Base-by-base conservation (phyloP, 176 grass and related monocot genomes). In the Zea luxurians region DNA sequence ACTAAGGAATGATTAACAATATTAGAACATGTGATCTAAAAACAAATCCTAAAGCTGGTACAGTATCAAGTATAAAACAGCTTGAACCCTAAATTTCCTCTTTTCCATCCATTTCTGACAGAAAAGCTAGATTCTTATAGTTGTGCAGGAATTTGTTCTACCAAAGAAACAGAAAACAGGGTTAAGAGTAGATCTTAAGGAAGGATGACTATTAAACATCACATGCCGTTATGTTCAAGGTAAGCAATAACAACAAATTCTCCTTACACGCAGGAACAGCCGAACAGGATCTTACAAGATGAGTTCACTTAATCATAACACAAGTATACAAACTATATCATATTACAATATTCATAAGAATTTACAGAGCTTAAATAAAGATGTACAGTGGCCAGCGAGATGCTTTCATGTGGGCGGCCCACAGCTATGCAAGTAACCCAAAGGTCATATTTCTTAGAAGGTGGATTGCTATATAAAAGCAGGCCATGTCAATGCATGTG, bases 391-490 rank as follows among this genome's bases (percentile, higher is more conserved):
- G 78, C 68, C 35, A 66, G 43, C 37, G n/a, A 83, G 44, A 45
- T 87, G 74, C 67, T 83, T 73, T 73, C 72, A 66, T 27, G 27
- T 27, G 27, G 66, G 79, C 83, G 52, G 42, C 74, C 11, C 65
- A 50, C 50, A 67, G 18, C n/a, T 34, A 65, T 73, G 74, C 37
- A 82, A 63, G 18, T 67, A 73, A 43, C 35, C 59, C 59, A 66
- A 57, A 66, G 66, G 67, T 66, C 48, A 83, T 73, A 87, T 83
- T 73, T 74, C 67, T 64, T 59, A 60, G 13, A 66, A 78, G 79
- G 74, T 61, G 68, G 80, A 43, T 71, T 73, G 60, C 43, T 83
- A 78, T 87, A 83, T 83, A 83, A 87, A 59, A 78, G 85, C 60
- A 78, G 1, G 35, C 5, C 4, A 8, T 48, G 36, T 43, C 74